A percentile compares a stretch with the other conserved stretches of the same genome.
phyloP scores from a whole-genome alignment of 805 yeast genomes.

The Candida ascalaphidarum region DNA sequence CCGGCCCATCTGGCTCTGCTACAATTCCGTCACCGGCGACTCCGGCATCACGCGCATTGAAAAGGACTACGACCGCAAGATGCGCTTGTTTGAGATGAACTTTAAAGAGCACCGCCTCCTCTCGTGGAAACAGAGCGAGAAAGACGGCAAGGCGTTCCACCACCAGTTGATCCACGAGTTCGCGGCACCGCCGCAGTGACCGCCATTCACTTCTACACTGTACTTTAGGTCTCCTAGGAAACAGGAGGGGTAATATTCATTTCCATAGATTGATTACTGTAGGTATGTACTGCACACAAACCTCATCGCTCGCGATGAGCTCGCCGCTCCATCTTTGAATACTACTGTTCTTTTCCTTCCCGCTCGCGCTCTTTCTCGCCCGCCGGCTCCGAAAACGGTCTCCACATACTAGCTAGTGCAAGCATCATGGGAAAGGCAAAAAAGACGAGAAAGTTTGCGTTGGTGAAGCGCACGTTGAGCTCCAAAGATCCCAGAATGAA shows the following conservation, averaged over 20 bases:
- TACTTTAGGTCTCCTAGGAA: no score
- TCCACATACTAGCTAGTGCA: no score
- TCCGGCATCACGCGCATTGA: constrained; percentile 20
- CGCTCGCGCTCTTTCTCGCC: no score
- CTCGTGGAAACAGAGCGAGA: constrained; percentile 30
- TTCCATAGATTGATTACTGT: no score
- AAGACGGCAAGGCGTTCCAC: constrained; percentile 15
- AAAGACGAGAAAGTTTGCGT: constrained; percentile 95
- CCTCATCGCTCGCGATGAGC: no score
- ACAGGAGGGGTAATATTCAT: no score
- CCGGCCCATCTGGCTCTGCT: constrained; percentile 27
- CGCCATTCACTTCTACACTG: no score
- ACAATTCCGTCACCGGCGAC: constrained; percentile 29
- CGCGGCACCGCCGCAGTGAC: no score
- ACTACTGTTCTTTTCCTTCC: no score
- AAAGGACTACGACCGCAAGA: constrained; percentile 18
- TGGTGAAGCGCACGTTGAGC: constrained; percentile 73
- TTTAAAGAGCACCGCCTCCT: constrained; percentile 15
- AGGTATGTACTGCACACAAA: no score
- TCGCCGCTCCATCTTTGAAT: no score
- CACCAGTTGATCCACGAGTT: constrained; percentile 9
- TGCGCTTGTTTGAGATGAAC: constrained; percentile 26
- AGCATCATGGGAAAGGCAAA: constrained; percentile 85
- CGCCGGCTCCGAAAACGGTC: no score
- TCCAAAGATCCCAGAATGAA: constrained; percentile 51